Base-by-base conservation (phyloP, 805 yeast species). In the Wickerhamomyces strasburgensis region DNA sequence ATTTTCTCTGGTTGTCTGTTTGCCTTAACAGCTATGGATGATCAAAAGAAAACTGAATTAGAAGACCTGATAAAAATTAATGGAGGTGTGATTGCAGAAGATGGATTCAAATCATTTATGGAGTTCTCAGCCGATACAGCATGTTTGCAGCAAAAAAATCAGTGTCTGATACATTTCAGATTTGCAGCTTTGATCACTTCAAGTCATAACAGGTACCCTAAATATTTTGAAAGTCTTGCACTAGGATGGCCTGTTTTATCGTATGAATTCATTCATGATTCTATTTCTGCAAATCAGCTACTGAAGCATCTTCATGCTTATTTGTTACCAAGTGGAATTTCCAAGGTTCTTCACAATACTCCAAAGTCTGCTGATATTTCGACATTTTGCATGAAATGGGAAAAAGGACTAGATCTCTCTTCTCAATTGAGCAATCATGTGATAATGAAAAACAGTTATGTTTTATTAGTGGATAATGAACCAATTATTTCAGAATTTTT, bases 201-300 rank as follows among this genome's bases (percentile, higher is more conserved):
- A 67, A 21, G 70, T 72, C 39, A n/a, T n/a, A 66, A 74, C 14
- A 63, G 96, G 26, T 84, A 88, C 33, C 68, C 79, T 7, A 88
- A 87, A 51, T 88, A 82, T 54, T 55, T 88, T 8, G 93, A 85
- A 51, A 77, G 82, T 3, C 56, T 87, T 14, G 84, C 90, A 0
- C 53, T 87, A 30, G 89, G 90, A 3, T 87, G 95, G 95, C 97
- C 97, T 2, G 71, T 84, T 14, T 51, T 88, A 21, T 78, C 85
- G 3, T 70, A 72, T 38, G 52, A 59, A 7, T 87, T 72, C 46
- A 62, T 86, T 3, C 53, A 57, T 5, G 81, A 79, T 40, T 69
- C 81, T 38, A 48, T 73, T 3, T 45, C 51, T 2, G 51, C 53
- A 33, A 39, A 47, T 2, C 19, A 41, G 19, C 34, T 66, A 39